These are phyloP conservation scores for Psilocybe mexicana DNA, from an alignment of 1,284 basidiomycete species.

Conservation along the genomic window DNA sequence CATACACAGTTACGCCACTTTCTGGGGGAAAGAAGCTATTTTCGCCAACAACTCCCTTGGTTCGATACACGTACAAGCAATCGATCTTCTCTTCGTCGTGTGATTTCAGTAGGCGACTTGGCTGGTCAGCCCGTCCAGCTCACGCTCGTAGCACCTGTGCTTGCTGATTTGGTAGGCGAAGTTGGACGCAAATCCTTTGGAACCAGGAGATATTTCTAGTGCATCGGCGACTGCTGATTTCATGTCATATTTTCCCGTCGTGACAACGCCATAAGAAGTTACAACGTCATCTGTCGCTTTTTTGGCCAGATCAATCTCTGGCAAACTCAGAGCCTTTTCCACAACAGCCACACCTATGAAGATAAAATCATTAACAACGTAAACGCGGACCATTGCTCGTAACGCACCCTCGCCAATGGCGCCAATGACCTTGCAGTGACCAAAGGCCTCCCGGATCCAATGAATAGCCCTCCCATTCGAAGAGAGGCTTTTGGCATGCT, in stretches of 20 bases:
- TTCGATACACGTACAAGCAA: background rate
- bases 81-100: too few relatives aligned
- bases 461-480: slow-evolving; percentile 62
- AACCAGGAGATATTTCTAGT: slow-evolving; percentile 42
- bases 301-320: slow-evolving; percentile 42
- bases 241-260: slow-evolving; percentile 49
- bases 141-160: slow-evolving; percentile 63
- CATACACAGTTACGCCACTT: too few relatives aligned
- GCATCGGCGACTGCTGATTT: slow-evolving; percentile 42
- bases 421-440: slow-evolving; percentile 78
- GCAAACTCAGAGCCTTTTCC: slow-evolving; percentile 45
- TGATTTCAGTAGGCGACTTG: slow-evolving; percentile 54
- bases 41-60: too few relatives aligned
- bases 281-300: slow-evolving; percentile 39
- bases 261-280: slow-evolving; percentile 62
- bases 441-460: slow-evolving; percentile 78
- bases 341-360: slow-evolving; percentile 49
- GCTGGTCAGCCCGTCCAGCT: slow-evolving; percentile 53
- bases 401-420: slow-evolving; percentile 64
- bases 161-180: slow-evolving; percentile 64
- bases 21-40: too few relatives aligned
- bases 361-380: background rate
- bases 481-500: slow-evolving; percentile 52
- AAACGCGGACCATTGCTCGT: slow-evolving; percentile 1
- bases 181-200: slow-evolving; percentile 56